A percentile compares a stretch with the other conserved stretches of the same genome.
Conservation (phyloP, 257 asterid species). For the Buddleja alternifolia region DNA sequence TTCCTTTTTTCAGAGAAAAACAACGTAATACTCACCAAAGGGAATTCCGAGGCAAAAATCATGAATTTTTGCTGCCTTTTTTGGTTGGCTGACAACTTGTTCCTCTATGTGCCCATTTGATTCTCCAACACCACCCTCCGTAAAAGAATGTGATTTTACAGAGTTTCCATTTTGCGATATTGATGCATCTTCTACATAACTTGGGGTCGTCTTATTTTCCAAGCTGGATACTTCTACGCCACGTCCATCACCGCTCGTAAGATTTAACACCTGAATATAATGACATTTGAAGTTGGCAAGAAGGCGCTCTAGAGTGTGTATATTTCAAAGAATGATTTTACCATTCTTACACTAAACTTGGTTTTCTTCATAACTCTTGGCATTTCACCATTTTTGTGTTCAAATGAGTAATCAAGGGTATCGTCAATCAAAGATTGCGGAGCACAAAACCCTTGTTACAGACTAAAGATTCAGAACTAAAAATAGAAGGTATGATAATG, state of each 20-base stretch:
- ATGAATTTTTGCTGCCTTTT: conserved; percentile 79
- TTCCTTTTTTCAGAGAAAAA: background rate
- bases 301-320: too few species aligned
- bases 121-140: conserved; percentile 39
- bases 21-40: conserved; percentile 60
- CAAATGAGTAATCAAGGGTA: too few species aligned
- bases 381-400: background rate
- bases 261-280: conserved; percentile 46
- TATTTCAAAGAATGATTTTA: background rate
- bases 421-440: too few species aligned
- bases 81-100: conserved; percentile 40
- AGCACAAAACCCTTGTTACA: too few species aligned
- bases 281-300: conserved; percentile 24
- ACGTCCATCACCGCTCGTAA: conserved; percentile 52
- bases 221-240: conserved; percentile 42
- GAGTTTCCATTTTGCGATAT: conserved; percentile 50
- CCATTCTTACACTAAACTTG: background rate
- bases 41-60: conserved; percentile 97
- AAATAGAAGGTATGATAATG: too few species aligned
- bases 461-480: too few species aligned
- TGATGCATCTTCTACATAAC: conserved; percentile 52
- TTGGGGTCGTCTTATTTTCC: conserved; percentile 41
- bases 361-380: background rate
- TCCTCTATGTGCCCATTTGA: conserved; percentile 46
- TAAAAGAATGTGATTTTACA: conserved; percentile 37